Base-by-base conservation (phyloP, 768 basidiomycete species). In the Gelatoporia subvermispora region DNA sequence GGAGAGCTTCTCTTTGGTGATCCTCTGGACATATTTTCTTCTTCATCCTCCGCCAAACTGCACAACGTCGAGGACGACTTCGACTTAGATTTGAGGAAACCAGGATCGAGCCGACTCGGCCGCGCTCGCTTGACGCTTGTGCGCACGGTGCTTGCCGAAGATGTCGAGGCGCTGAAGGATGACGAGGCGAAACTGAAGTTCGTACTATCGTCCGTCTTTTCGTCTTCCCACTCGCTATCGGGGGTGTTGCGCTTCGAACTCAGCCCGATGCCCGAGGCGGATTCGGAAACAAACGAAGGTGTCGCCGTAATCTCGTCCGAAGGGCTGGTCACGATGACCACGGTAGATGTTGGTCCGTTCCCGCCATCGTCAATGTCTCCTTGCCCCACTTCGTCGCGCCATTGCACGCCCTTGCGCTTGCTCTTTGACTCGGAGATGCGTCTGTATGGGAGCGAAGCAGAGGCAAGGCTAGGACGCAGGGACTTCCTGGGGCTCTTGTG, bases 221-320 rank as follows among this genome's bases (percentile, higher is more conserved):
- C 88, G 60, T 92, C 88, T 66, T 92, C 89, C 89, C 90, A 92
- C 48, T 93, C 89, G 63, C 85, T 89, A 57, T 91, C 88, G 4
- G 86, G 88, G n/a, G 53, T 43, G 40, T 47, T 54, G 1, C 61
- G 56, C 15, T 43, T 39, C 8, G 46, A 49, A 21, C 48, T 39
- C 15, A 49, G 43, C 15, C 45, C 38, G 4, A 57, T 46, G 3
- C 21, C 40, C n/a, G 55, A 56, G 28, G 56, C 55, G 17, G 59
- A 58, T 21, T 60, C 61, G 16, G 74, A 73, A 50, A 54, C 50
- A 67, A 60, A 23, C 56, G 58, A 61, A n/a, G 52, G 59, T 8
- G 55, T 41, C 3, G 35, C 17, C 15, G 24, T 34, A 2, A 35
- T 40, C 7, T 47, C 39, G 16, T 54, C 51, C 18, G 49, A 45